A percentile compares a stretch with the other conserved stretches of the same genome.
phyloP scores from a whole-genome alignment of 805 yeast species.

The Lipomyces sp. region DNA sequence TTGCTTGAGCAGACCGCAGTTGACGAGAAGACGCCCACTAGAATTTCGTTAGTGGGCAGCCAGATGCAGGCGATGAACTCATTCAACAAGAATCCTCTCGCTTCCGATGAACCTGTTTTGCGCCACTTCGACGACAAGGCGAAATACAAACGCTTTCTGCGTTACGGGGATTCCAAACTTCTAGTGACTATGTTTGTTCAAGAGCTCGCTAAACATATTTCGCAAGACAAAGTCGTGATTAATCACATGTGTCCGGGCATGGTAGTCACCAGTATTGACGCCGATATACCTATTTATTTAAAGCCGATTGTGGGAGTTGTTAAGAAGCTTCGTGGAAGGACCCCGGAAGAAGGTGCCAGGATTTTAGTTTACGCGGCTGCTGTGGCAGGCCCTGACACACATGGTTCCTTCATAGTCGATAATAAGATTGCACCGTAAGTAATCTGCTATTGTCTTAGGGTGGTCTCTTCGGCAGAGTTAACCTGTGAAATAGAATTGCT shows the following conservation, averaged over 20 bases:
- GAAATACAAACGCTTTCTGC: constrained; percentile 3
- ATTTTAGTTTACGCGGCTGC: constrained; percentile 10
- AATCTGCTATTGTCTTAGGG: not conserved
- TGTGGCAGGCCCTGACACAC: constrained; percentile 13
- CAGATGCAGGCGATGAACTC: not conserved
- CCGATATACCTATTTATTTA: constrained; percentile 1
- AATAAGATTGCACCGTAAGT: constrained; percentile 10
- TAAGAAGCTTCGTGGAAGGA: not conserved
- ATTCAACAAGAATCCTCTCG: constrained; percentile 1
- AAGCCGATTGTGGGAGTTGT: not conserved
- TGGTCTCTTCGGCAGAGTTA: not conserved
- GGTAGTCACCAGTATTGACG: not conserved
- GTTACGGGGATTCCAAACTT: constrained; percentile 5
- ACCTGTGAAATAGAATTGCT: not conserved
- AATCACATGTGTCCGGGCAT: constrained; percentile 12
- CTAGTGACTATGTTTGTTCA: constrained; percentile 13
- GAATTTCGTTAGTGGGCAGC: constrained; percentile 13
- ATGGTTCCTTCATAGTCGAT: constrained; percentile 12
- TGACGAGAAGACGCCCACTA: not conserved
- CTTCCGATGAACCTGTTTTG: constrained; percentile 6
- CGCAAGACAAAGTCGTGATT: constrained; percentile 2
- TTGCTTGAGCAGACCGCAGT: constrained; percentile 9
- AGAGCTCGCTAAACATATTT: constrained; percentile 8
- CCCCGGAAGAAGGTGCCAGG: constrained; percentile 12
- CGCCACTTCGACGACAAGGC: constrained; percentile 10